Percentiles rank a stretch among this genome's conserved stretches.
phyloP scores from a whole-genome alignment of 495 filamentous ascomycete genomes.

The Lasiosphaeria ovina region DNA sequence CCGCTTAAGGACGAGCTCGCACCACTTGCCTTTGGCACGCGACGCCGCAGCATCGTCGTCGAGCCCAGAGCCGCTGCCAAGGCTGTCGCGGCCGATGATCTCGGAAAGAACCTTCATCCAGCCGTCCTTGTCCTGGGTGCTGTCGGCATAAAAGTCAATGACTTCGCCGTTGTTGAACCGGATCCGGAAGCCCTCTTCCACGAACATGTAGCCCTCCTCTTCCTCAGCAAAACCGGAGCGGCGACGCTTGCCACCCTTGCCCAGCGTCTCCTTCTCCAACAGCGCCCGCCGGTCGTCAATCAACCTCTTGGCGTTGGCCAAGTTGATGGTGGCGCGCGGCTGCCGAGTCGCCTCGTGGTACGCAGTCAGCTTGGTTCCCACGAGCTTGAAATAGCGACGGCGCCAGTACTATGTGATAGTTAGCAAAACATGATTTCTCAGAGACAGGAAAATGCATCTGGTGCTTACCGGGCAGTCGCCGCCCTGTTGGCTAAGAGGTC shows the following conservation, averaged over 20 bases:
- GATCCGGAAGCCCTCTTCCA: conserved; percentile 97
- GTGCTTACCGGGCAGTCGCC: conserved; percentile 92
- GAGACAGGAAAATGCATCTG: not conserved
- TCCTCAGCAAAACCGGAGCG: conserved; percentile 97
- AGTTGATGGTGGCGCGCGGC: conserved; percentile 92
- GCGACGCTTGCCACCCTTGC: conserved; percentile 72
- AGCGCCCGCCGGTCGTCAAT: conserved; percentile 90
- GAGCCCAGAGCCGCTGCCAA: conserved; percentile 35
- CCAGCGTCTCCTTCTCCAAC: conserved; percentile 72
- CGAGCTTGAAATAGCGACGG: conserved; percentile 92
- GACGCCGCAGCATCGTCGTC: conserved; percentile 47
- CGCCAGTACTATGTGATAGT: conserved; percentile 77
- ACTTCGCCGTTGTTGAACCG: conserved; percentile 96
- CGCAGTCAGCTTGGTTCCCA: conserved; percentile 86
- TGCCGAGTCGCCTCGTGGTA: conserved; percentile 95
- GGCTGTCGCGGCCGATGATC: conserved; percentile 64
- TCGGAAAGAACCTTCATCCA: conserved; percentile 94
- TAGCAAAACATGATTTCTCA: conserved; percentile 17
- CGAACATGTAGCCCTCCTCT: conserved; percentile 99
- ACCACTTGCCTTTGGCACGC: conserved; percentile 65
- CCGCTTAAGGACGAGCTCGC: conserved; percentile 73
- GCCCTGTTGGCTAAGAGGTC: conserved; percentile 90
- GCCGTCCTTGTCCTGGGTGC: conserved; percentile 74
- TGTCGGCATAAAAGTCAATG: conserved; percentile 98
- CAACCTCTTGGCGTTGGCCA: conserved; percentile 87